Conservation (phyloP, 352 stramenopile genomes). For the Phytophthora tentaculata region DNA sequence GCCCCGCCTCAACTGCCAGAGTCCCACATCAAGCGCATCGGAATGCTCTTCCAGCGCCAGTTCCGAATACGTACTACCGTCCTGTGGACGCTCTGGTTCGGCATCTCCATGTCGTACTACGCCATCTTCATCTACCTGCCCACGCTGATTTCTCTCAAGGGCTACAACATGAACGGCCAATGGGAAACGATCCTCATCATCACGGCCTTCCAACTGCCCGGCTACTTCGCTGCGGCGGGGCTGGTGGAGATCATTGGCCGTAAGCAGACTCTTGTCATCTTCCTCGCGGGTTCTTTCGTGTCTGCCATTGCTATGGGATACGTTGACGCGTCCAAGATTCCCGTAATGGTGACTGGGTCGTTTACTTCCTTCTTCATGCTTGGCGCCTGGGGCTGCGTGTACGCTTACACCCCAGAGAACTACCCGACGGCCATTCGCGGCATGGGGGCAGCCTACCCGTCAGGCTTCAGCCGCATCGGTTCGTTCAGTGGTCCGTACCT, state of each 20-base stretch:
- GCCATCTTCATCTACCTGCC: slow-evolving; percentile 74
- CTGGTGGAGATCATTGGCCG: slow-evolving; percentile 65
- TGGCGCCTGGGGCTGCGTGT: slow-evolving; percentile 69
- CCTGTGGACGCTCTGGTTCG: slow-evolving; percentile 73
- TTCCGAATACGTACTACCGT: slow-evolving; percentile 62
- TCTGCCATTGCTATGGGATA: slow-evolving; percentile 69
- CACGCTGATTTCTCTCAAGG: slow-evolving; percentile 53
- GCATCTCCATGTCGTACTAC: slow-evolving; percentile 77
- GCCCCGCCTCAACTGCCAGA: slow-evolving; percentile 37
- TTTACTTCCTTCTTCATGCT: slow-evolving; percentile 77
- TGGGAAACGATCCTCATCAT: slow-evolving; percentile 66
- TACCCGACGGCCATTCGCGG: slow-evolving; percentile 75
- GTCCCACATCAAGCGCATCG: slow-evolving; percentile 60
- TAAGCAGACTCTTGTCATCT: slow-evolving; percentile 59
- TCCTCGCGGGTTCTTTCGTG: slow-evolving; percentile 52
- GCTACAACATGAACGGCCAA: slow-evolving; percentile 67
- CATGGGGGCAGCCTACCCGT: slow-evolving; percentile 70
- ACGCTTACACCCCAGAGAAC: slow-evolving; percentile 80
- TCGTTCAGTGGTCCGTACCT: slow-evolving; percentile 74
- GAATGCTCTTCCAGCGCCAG: slow-evolving; percentile 56
- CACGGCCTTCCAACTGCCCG: slow-evolving; percentile 65
- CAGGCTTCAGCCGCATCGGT: slow-evolving; percentile 69
- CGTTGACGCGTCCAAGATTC: slow-evolving; percentile 46
- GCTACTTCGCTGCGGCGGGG: slow-evolving; percentile 59
- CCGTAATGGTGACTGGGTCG: slow-evolving; percentile 55